Evolutionary conservation across 768 basidiomycete species (phyloP), one percentile per base, ranked within the genome.

Genomic region (Suillus variegatus): DNA sequence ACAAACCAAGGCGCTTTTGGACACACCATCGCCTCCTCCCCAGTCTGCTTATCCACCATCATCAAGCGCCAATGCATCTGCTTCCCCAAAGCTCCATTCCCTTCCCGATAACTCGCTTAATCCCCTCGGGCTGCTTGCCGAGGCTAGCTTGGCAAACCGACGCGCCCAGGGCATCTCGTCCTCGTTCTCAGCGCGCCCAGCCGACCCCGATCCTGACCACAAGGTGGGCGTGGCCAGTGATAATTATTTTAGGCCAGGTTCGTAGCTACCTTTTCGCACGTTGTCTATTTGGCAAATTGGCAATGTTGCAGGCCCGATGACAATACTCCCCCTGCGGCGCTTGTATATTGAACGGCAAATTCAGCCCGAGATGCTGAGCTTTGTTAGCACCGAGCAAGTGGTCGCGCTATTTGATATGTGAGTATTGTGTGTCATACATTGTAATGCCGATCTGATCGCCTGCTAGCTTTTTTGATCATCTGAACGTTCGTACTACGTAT

Each of bases 81-180:
- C 83, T 2, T 95, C 94, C 2, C 96, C 95, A 0, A 92, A 95
- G 72, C 81, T 98, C 3, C 95, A 97, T 69, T 93, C 88, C 0
- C 79, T 99, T 6, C 97, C 97, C 0, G 95, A 98, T 75, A 97
- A 97, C 73, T 81, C 92, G 0, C 81, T 99, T 46, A 98, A 97
- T 68, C 97, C 97, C 6, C 82, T 99, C 13, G 97, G 97, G 0
- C 80, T 99, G 0, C 84, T 99, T 20, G 97, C 95, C 0, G 96
- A 98, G 73, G 93, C 94, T 0, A 93, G 91, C 71, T 78, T 93
- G 35, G 90, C 89, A 1, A 92, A 91, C 69, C 84, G 92, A 6
- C 81, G 87, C 35, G 87, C 86, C 1, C 84, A 88, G 54, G 82
- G 82, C 0, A 78, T 79, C 7, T 76, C 80, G 36, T 72, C 80